Conservation (phyloP, 495 filamentous ascomycete species). For the Aspergillus haitiensis region DNA sequence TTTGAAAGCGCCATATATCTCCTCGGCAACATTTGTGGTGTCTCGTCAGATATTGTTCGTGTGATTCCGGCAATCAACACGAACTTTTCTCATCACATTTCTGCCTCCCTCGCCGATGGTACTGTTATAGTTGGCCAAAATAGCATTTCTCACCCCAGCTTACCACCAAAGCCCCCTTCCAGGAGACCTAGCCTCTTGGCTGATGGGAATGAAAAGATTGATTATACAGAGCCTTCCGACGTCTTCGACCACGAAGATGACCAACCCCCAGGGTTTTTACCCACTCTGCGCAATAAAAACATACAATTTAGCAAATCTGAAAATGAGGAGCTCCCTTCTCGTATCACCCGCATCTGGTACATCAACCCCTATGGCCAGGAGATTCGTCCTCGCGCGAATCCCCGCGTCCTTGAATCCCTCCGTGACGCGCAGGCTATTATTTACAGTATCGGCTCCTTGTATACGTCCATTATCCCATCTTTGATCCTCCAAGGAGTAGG, state of each 20-base stretch:
- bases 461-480: constrained; percentile 75
- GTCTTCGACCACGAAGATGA: constrained; percentile 66
- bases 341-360: constrained; percentile 88
- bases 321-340: constrained; percentile 69
- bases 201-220: constrained; percentile 48
- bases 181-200: constrained; percentile 41
- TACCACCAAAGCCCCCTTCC: constrained; percentile 39
- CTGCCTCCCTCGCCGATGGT: constrained; percentile 73
- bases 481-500: constrained; percentile 49
- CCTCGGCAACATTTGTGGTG: constrained; percentile 74
- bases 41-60: constrained; percentile 65
- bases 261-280: constrained; percentile 81
- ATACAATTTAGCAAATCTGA: constrained; percentile 74
- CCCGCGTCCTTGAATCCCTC: constrained; percentile 70
- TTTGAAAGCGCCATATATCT: constrained; percentile 83
- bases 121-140: constrained; percentile 88
- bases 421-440: constrained; percentile 64
- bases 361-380: constrained; percentile 96
- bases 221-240: constrained; percentile 70
- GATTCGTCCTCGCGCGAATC: constrained; percentile 78
- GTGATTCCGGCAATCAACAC: constrained; percentile 90
- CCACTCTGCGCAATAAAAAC: constrained; percentile 73
- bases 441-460: constrained; percentile 88
- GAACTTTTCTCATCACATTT: constrained; percentile 93
- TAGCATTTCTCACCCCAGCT: constrained; percentile 81